Evolutionary conservation across 2,329 filamentous ascomycete species (phyloP).

Genomic region (Calonectria pauciramosa): DNA sequence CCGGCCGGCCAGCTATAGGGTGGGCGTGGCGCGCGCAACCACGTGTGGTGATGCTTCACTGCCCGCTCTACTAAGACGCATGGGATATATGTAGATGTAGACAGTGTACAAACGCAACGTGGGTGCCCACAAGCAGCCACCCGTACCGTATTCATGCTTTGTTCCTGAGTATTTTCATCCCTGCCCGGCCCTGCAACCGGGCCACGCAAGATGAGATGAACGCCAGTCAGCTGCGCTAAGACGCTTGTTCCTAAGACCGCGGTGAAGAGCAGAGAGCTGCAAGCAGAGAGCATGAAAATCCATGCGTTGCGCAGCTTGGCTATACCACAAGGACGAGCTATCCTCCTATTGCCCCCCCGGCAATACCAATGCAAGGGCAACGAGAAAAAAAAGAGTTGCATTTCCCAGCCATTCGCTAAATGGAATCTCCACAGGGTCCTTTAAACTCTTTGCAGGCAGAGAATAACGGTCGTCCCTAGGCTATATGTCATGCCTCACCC

Average conservation of each 20-base stretch:
- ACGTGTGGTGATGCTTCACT: background rate
- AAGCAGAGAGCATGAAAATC: background rate
- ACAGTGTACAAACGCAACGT: background rate
- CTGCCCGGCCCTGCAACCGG: background rate
- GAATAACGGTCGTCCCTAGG: background rate
- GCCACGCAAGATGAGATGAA: slow-evolving; percentile 11
- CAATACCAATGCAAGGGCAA: background rate
- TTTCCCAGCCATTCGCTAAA: background rate
- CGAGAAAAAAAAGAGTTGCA: background rate
- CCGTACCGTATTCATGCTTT: background rate
- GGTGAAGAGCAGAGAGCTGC: background rate
- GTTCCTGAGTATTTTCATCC: background rate
- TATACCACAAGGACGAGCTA: background rate
- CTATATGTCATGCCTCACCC: background rate
- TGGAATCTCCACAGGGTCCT: background rate
- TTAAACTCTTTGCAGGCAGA: background rate
- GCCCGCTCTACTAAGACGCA: background rate
- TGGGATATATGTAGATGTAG: background rate
- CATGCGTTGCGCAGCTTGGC: background rate
- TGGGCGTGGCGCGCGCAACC: background rate
- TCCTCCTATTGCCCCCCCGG: background rate
- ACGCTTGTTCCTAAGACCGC: background rate
- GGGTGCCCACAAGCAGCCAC: background rate
- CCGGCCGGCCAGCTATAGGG: background rate
- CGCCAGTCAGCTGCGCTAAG: slow-evolving; percentile 5